Evolutionary conservation across 1,284 basidiomycete genomes (phyloP), one percentile per base, ranked within the genome.

Genomic region (Acaromyces ingoldii): DNA sequence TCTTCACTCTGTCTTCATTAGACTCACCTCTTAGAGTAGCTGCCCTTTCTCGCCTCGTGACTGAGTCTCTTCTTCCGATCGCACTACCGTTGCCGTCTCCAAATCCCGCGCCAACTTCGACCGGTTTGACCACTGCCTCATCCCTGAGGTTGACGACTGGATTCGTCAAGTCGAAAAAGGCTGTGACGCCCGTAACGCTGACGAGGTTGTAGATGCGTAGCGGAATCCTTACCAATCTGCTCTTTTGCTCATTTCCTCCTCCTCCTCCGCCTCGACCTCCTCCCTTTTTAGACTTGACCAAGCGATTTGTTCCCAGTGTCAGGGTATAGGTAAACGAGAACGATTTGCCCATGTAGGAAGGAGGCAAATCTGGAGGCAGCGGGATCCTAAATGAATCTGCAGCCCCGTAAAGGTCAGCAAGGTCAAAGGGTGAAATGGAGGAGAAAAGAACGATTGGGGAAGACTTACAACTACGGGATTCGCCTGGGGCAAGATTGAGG

Each of bases 321-420:
- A 98, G 82, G 62, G 90, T 85, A 73, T 97, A 98, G 7, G 85
- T 85, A 75, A 98, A 92, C 63, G 81, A 82, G 58, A 96, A 80
- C 1, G 85, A 81, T 46, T 86, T 85, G 1, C 93, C 93, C 36
- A 83, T 82, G 78, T 88, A 95, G 0, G 91, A 89, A 0, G 93
- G 93, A 0, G 93, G 93, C 0, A 97, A 79, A 52, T 83, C 83
- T 4, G 83, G 79, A 0, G 93, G 68, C 28, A 74, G 39, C 2
- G 40, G 54, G 10, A 72, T 48, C 21, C 51, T 43, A 47, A 74
- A 69, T 13, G 57, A 43, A 40, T 55, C 49, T 55, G 29, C n/a
- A 4, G 24, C 19, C 15, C 30, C 25, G 2, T 15, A 11, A 19
- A 25, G 29, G 1, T 11, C 17, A 17, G 44, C 24, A 26, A 11